Evolutionary conservation across 139 green algal genomes (phyloP), one percentile per base, ranked within the genome.

Genomic region (Chlamydomonas incerta): DNA sequence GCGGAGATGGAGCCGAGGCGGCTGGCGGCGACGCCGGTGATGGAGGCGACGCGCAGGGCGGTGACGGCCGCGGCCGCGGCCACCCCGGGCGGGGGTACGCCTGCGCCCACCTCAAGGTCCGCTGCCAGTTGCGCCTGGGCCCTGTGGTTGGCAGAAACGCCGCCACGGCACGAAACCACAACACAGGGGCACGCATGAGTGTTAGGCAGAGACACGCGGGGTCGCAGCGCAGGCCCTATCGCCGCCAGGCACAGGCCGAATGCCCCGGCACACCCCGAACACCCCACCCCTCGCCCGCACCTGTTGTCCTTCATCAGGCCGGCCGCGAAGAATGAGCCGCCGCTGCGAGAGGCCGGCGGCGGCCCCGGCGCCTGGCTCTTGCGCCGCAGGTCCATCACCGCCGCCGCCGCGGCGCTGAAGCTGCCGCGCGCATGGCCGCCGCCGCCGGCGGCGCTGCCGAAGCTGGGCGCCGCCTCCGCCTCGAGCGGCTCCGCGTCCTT

Each of bases 1-100:
- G 31, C 77, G 20, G 79, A 67, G 26, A 85, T 55, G 63, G 79
- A 85, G 21, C n/a, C 79, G 23, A 76, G 11, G 33, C 79, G 76
- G 41, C 41, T 50, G 41, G 41, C 41, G 8, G 41, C 41, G 41
- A 8, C 41, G 41, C 60, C 77, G 3, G 79, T 75, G 26, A 85
- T 55, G 46, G 79, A 85, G 31, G 47, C 79, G 23, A 85, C 24
- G 24, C 79, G 76, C 63, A 83, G 55, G 9, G 62, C 63, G 28
- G 76, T 65, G 29, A 52, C 28, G 46, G 76, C 35, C 4, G 72
- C 20, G 14, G 72, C 60, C 21, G n/a, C 37, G 63, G 63, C n/a
- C 4, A 29, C 63, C 29, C 13, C 15, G 17, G 26, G 13, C 13
- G 24, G 34, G 15, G 33, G 33, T 3, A 26, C 33, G 37, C 34